These are phyloP conservation scores for Murraya koenigii DNA, from an alignment of 345 rosid genomes.

Conservation along the genomic window DNA sequence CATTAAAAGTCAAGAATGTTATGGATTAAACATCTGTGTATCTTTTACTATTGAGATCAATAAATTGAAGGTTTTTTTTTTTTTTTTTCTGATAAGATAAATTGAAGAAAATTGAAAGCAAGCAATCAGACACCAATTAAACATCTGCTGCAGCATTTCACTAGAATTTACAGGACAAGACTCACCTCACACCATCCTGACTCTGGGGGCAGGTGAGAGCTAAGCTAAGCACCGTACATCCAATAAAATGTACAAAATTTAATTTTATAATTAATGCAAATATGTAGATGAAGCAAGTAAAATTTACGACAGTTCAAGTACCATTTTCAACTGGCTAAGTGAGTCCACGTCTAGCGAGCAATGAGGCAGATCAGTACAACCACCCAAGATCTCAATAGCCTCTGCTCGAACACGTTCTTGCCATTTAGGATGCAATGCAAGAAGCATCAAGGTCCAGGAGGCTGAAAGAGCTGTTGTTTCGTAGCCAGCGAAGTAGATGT, in stretches of 20 bases:
- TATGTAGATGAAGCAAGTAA: background rate
- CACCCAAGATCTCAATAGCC: conserved; percentile 13
- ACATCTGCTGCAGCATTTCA: too few species aligned
- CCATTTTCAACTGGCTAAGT: conserved; percentile 27
- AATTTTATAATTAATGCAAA: background rate
- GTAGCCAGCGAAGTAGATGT: conserved; percentile 39
- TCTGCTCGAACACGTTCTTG: conserved; percentile 31
- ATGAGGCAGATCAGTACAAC: background rate
- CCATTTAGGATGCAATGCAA: conserved; percentile 34
- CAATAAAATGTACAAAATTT: too few species aligned
- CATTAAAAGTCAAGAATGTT: background rate
- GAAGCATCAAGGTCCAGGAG: conserved; percentile 38
- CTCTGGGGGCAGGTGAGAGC: too few species aligned
- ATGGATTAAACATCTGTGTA: too few species aligned
- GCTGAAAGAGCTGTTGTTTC: conserved; percentile 29
- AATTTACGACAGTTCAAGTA: background rate
- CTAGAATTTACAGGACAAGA: too few species aligned
- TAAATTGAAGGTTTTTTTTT: too few species aligned
- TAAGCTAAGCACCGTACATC: too few species aligned
- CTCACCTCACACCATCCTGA: too few species aligned
- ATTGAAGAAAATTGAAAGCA: too few species aligned
- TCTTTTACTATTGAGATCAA: too few species aligned
- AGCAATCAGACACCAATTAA: too few species aligned
- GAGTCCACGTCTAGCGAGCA: conserved; percentile 18
- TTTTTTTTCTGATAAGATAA: too few species aligned